Conservation (phyloP, 768 basidiomycete genomes). For the Amanita pallidorosea region DNA sequence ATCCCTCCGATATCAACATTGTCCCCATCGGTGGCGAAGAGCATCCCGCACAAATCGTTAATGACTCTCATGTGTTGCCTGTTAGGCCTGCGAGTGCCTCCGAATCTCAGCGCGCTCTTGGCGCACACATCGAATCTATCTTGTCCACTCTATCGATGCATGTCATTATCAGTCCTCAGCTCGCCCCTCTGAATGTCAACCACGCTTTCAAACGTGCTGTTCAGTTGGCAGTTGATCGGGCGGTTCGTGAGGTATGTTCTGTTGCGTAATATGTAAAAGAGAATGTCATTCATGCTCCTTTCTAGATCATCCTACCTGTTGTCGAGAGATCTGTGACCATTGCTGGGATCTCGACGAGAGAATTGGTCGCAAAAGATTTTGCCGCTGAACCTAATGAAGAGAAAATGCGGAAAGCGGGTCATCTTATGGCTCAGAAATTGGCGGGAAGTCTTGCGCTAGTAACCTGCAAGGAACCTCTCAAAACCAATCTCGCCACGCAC, state of each 20-base stretch:
- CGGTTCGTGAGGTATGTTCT: slow-evolving; percentile 73
- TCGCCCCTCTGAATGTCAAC: slow-evolving; percentile 65
- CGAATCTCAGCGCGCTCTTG: slow-evolving; percentile 58
- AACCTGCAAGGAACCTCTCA: slow-evolving; percentile 95
- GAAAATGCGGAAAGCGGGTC: slow-evolving; percentile 83
- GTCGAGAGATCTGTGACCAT: slow-evolving; percentile 98
- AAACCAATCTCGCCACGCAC: slow-evolving; percentile 84
- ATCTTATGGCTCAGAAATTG: slow-evolving; percentile 93
- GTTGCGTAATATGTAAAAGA: slow-evolving; percentile 9
- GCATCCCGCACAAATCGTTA: slow-evolving; percentile 23
- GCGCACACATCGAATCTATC: slow-evolving; percentile 74
- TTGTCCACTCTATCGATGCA: slow-evolving; percentile 57
- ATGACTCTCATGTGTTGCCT: slow-evolving; percentile 50
- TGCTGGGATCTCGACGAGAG: slow-evolving; percentile 93
- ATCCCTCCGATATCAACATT: slow-evolving; percentile 70
- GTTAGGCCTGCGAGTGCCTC: slow-evolving; percentile 50
- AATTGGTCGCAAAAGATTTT: slow-evolving; percentile 93
- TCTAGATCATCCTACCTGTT: slow-evolving; percentile 88
- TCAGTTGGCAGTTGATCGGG: slow-evolving; percentile 83
- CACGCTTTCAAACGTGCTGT: slow-evolving; percentile 85
- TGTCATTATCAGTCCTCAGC: slow-evolving; percentile 70
- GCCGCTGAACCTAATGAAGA: slow-evolving; percentile 87
- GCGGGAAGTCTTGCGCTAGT: slow-evolving; percentile 94
- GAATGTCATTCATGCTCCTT: slow-evolving; percentile 4
- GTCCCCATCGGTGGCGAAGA: slow-evolving; percentile 69